phyloP scores from a whole-genome alignment of 805 yeast species.

The Candida khao-thaluensis region DNA sequence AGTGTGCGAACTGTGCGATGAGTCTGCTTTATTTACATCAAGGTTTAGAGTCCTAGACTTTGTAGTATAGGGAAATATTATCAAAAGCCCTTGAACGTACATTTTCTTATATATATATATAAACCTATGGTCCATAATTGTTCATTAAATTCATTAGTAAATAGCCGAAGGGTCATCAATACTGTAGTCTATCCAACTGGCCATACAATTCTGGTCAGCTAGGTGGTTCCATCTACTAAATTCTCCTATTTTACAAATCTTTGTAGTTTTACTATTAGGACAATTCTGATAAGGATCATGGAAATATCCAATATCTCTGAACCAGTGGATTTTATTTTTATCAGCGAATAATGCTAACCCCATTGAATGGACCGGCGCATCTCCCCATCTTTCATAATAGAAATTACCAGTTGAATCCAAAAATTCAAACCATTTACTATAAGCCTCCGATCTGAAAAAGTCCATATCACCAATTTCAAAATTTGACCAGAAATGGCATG shows the following conservation, averaged over 20 bases:
- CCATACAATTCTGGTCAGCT: conserved; percentile 70
- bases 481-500: conserved; percentile 89
- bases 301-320: conserved; percentile 76
- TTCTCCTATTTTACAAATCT: conserved; percentile 52
- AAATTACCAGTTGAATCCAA: conserved; percentile 75
- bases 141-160: conserved; percentile 3
- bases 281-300: conserved; percentile 78
- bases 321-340: conserved; percentile 74
- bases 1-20: too few relatives aligned
- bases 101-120: too few relatives aligned
- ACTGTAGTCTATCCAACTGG: conserved; percentile 59
- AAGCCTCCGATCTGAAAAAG: conserved; percentile 69
- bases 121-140: too few relatives aligned
- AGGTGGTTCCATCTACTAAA: conserved; percentile 54
- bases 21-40: too few relatives aligned
- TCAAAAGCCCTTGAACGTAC: too few relatives aligned
- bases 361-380: conserved; percentile 84
- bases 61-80: too few relatives aligned
- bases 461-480: conserved; percentile 86
- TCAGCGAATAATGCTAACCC: conserved; percentile 74
- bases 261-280: conserved; percentile 51
- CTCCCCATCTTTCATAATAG: conserved; percentile 92
- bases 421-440: conserved; percentile 58
- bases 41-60: too few relatives aligned
- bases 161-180: conserved; percentile 19